Conservation (phyloP, 495 filamentous ascomycete genomes). For the Lepidopterella palustris region DNA sequence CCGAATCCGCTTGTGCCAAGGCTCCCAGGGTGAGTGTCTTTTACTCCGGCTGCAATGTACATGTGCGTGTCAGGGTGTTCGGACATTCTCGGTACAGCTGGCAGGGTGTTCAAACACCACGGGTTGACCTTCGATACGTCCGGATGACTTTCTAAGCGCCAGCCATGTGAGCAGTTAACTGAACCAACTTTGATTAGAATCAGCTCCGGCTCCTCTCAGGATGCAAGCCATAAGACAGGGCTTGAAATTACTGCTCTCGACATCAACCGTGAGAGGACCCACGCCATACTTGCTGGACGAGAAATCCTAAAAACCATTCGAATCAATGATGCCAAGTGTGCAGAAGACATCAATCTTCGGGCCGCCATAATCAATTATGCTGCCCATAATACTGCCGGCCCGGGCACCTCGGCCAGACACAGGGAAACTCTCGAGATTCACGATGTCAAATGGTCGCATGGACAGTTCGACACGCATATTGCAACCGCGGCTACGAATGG, state of each 20-base stretch:
- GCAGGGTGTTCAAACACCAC: background rate
- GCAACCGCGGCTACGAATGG: constrained; percentile 82
- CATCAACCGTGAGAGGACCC: constrained; percentile 65
- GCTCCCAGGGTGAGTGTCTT: constrained; percentile 20
- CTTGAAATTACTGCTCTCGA: constrained; percentile 70
- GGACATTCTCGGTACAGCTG: background rate
- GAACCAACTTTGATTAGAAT: constrained; percentile 18
- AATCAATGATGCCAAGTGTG: constrained; percentile 61
- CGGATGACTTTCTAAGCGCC: background rate
- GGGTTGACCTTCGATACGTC: constrained; percentile 3
- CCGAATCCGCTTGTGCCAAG: constrained; percentile 26
- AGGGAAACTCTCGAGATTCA: constrained; percentile 72
- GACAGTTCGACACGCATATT: constrained; percentile 56
- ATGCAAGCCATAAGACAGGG: constrained; percentile 64
- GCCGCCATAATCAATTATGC: constrained; percentile 65
- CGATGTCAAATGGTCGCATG: constrained; percentile 80
- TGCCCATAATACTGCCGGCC: constrained; percentile 49
- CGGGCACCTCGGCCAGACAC: constrained; percentile 47
- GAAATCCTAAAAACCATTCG: constrained; percentile 79
- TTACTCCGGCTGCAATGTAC: background rate
- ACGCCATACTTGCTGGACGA: constrained; percentile 73
- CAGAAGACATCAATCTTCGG: constrained; percentile 75
- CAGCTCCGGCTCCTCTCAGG: constrained; percentile 62
- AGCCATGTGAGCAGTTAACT: constrained; percentile 4
- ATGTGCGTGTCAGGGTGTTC: background rate